Evolutionary conservation across 768 basidiomycete genomes (phyloP).

Genomic region (Boletus reticuloceps): DNA sequence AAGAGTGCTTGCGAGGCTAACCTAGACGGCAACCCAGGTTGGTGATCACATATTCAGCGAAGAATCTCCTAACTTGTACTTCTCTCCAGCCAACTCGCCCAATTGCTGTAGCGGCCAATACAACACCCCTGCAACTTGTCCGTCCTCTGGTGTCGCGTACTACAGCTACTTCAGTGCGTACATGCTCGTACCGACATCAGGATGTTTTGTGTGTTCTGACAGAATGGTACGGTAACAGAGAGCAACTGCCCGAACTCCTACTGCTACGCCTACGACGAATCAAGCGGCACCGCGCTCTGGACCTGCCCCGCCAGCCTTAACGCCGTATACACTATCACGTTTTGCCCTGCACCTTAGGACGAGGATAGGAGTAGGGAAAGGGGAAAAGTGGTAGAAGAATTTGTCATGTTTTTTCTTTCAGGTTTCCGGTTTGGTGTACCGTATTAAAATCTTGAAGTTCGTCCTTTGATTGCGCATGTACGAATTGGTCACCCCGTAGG

Average conservation of each 20-base stretch:
- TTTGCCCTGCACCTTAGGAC: slow-evolving; percentile 35
- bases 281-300: slow-evolving; percentile 43
- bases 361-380: background rate
- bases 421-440: no score
- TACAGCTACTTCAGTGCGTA: slow-evolving; percentile 47
- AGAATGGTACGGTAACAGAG: slow-evolving; percentile 26
- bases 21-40: slow-evolving; percentile 34
- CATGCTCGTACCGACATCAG: background rate
- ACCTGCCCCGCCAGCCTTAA: slow-evolving; percentile 36
- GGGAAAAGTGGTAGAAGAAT: background rate
- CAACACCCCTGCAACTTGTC: slow-evolving; percentile 54
- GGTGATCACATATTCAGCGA: background rate
- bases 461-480: no score
- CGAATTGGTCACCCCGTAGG: no score
- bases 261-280: slow-evolving; percentile 52
- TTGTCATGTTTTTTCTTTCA: background rate
- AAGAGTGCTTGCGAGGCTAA: slow-evolving; percentile 52
- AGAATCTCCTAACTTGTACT: background rate
- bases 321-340: slow-evolving; percentile 45
- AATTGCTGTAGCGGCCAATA: slow-evolving; percentile 65
- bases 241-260: slow-evolving; percentile 45
- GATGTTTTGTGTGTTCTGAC: background rate
- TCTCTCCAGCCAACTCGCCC: slow-evolving; percentile 48
- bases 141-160: slow-evolving; percentile 40
- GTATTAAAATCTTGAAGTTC: no score